Evolutionary conservation across 2,329 filamentous ascomycete genomes (phyloP).

Genomic region (Talaromyces funiculosus): DNA sequence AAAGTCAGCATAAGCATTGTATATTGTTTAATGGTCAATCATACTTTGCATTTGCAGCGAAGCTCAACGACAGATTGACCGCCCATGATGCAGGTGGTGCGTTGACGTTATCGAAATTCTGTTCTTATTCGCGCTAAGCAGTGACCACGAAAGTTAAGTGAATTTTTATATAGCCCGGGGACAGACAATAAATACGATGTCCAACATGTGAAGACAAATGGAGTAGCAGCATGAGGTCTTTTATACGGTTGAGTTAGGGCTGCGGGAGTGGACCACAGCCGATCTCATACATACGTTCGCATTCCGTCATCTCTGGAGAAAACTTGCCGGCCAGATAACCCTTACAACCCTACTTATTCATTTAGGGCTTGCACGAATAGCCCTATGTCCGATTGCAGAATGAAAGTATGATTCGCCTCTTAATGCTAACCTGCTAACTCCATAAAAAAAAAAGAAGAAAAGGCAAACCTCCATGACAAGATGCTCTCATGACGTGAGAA

Average conservation of each 20-base stretch:
- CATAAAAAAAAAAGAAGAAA: not conserved
- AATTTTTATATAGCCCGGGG: no score
- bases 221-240: not conserved
- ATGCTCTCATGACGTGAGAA: not conserved
- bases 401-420: not conserved
- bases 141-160: no score
- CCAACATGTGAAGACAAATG: not conserved
- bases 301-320: conserved; percentile 16
- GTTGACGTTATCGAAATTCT: not conserved
- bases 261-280: not conserved
- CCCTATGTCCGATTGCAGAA: not conserved
- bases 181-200: not conserved
- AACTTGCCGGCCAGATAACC: conserved; percentile 4
- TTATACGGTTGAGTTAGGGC: conserved; percentile 7
- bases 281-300: conserved; percentile 14
- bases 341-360: not conserved
- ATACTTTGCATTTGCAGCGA: conserved; percentile 24
- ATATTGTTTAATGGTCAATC: not conserved
- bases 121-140: no score
- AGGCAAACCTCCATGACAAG: not conserved
- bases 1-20: not conserved
- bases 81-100: conserved; percentile 9
- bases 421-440: not conserved
- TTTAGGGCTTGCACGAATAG: not conserved
- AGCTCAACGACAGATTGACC: conserved; percentile 23